phyloP scores from a whole-genome alignment of 805 yeast genomes.

The Debaryomyces prosopidis region DNA sequence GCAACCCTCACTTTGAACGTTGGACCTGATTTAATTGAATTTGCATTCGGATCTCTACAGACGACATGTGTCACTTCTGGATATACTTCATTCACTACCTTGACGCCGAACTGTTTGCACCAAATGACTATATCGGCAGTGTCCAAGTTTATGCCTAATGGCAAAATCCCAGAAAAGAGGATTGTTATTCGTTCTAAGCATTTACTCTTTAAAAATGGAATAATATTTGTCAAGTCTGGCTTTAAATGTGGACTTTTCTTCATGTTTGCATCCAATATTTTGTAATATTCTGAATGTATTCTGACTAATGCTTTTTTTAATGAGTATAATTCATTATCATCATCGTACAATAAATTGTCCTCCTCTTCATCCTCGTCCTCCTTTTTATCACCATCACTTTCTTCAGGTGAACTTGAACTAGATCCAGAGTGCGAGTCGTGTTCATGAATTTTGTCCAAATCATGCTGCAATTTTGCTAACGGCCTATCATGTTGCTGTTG shows the following conservation, averaged over 20 bases:
- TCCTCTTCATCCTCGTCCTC: conserved; percentile 33
- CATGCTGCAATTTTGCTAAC: conserved; percentile 76
- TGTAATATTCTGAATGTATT: conserved; percentile 70
- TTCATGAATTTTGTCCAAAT: conserved; percentile 54
- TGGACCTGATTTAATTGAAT: conserved; percentile 30
- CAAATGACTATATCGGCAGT: conserved; percentile 87
- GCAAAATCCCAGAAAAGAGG: conserved; percentile 86
- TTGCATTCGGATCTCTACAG: conserved; percentile 64
- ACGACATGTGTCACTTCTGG: conserved; percentile 85
- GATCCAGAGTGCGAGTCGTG: conserved; percentile 16
- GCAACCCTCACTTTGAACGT: conserved; percentile 88
- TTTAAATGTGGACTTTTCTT: conserved; percentile 12
- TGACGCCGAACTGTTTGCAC: conserved; percentile 91
- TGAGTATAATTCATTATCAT: conserved; percentile 72
- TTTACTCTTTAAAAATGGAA: conserved; percentile 69
- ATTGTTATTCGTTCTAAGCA: conserved; percentile 71
- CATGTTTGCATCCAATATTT: conserved; percentile 35
- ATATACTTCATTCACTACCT: conserved; percentile 68
- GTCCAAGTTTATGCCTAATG: conserved; percentile 71
- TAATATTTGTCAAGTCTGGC: conserved; percentile 68
- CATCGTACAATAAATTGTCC: conserved; percentile 66
- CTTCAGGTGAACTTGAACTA: conserved; percentile 15
- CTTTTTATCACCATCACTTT: conserved; percentile 25
- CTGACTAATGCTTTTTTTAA: conserved; percentile 60
- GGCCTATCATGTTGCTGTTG: conserved; percentile 84